A percentile compares a stretch with the other conserved stretches of the same genome.
Conservation (phyloP, 2,329 filamentous ascomycete genomes). For the Fusarium sp. region DNA sequence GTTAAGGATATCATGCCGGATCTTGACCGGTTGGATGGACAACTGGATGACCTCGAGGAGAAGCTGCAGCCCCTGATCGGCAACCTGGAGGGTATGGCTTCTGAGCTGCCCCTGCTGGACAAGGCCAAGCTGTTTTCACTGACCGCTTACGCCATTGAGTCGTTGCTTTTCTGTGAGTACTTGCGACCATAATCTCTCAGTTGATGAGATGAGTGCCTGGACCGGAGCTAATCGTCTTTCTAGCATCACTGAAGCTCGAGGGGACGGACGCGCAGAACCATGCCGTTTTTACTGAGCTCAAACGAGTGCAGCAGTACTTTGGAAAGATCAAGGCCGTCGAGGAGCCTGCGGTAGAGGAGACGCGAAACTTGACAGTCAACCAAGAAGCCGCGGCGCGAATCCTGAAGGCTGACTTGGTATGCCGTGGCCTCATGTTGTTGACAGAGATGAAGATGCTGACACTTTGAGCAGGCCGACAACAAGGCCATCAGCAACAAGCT, state of each 20-base stretch:
- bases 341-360: slow-evolving; percentile 57
- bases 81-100: slow-evolving; percentile 73
- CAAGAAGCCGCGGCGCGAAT: slow-evolving; percentile 84
- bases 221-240: not conserved
- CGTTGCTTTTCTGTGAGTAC: slow-evolving; percentile 80
- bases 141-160: slow-evolving; percentile 88
- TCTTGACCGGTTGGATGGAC: slow-evolving; percentile 78
- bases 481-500: slow-evolving; percentile 63
- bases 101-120: slow-evolving; percentile 89
- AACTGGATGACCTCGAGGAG: slow-evolving; percentile 83
- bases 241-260: slow-evolving; percentile 79
- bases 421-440: not conserved
- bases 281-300: slow-evolving; percentile 85
- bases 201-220: not conserved
- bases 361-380: slow-evolving; percentile 68
- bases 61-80: slow-evolving; percentile 78
- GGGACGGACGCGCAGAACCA: slow-evolving; percentile 86
- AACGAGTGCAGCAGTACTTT: slow-evolving; percentile 90
- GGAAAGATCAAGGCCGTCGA: slow-evolving; percentile 87
- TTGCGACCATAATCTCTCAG: accelerated
- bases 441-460: slow-evolving; percentile 25
- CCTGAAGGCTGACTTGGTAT: slow-evolving; percentile 81
- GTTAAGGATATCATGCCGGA: slow-evolving; percentile 71
- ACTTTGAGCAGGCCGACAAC: slow-evolving; percentile 56
- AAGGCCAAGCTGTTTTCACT: slow-evolving; percentile 95